phyloP scores from a whole-genome alignment of 2,329 filamentous ascomycete species.

The Trichoderma lentiforme region DNA sequence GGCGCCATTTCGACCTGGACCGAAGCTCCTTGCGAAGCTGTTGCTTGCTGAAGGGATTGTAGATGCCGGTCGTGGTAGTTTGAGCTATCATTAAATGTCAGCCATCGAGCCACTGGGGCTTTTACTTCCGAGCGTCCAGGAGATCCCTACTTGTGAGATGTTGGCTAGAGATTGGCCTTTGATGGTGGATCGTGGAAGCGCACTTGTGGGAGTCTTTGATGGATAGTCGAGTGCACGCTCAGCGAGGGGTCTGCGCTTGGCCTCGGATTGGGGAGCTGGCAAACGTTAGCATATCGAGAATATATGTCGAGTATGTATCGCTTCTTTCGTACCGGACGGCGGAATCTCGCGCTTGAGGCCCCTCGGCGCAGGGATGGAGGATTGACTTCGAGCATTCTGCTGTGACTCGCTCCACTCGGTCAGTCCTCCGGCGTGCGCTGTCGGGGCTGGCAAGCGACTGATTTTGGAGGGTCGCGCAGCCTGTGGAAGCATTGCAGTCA shows the following conservation, averaged over 20 bases:
- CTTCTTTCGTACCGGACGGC: slow-evolving; percentile 38
- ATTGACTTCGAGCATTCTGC: slow-evolving; percentile 51
- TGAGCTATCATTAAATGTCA: slow-evolving; percentile 29
- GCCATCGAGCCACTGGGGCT: neutral
- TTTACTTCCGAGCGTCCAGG: neutral
- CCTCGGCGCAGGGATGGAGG: slow-evolving; percentile 41
- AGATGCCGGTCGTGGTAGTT: slow-evolving; percentile 40
- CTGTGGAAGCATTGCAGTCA: slow-evolving; percentile 20
- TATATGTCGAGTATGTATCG: neutral
- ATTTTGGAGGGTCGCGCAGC: slow-evolving; percentile 30
- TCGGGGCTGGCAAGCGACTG: slow-evolving; percentile 33
- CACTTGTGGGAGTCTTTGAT: slow-evolving; percentile 35
- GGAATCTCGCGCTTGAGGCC: slow-evolving; percentile 51
- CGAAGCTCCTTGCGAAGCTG: slow-evolving; percentile 56
- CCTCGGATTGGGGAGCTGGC: slow-evolving; percentile 51
- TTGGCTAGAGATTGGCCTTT: slow-evolving; percentile 43
- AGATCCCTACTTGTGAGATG: slow-evolving; percentile 30
- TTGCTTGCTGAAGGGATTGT: slow-evolving; percentile 37
- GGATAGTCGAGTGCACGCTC: slow-evolving; percentile 54
- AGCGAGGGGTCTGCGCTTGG: slow-evolving; percentile 58
- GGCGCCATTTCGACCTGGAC: slow-evolving; percentile 48
- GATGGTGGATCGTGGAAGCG: slow-evolving; percentile 41
- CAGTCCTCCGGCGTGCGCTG: slow-evolving; percentile 35
- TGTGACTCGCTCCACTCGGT: slow-evolving; percentile 60
- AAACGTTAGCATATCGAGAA: slow-evolving; percentile 1